Conservation (phyloP, 306 rosid species). For the Lablab purpureus region DNA sequence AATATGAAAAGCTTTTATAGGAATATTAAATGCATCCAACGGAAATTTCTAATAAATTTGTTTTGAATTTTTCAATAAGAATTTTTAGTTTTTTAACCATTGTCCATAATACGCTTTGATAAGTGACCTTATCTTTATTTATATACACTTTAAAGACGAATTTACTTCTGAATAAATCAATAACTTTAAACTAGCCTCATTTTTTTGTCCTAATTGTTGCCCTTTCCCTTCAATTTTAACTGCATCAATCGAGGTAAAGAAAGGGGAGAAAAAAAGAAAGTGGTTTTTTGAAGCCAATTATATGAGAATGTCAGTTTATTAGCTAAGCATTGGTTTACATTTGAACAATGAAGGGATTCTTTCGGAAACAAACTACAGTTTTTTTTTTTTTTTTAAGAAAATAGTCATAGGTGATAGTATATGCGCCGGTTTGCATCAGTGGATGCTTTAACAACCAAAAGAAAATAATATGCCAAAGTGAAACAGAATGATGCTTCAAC, state of each 20-base stretch:
- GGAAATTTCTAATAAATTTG: background rate
- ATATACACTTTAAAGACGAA: background rate
- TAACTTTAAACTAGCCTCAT: background rate
- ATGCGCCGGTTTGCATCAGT: background rate
- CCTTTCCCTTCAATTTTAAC: background rate
- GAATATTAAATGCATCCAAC: background rate
- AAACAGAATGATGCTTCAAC: constrained; percentile 39
- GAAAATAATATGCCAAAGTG: constrained; percentile 33
- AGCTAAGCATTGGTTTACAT: constrained; percentile 13
- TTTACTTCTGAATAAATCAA: background rate
- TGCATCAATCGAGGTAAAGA: background rate
- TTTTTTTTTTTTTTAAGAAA: too few relatives aligned
- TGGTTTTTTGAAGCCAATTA: constrained; percentile 6
- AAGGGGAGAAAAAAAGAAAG: background rate
- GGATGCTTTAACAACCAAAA: constrained; percentile 13
- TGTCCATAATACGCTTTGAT: background rate
- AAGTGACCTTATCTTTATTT: background rate
- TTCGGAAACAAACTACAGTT: background rate
- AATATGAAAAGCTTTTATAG: background rate
- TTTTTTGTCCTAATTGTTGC: background rate
- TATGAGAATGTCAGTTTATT: background rate
- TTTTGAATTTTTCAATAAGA: background rate
- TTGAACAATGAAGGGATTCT: constrained; percentile 1
- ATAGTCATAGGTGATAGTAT: background rate
- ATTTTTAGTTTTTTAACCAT: background rate